These are phyloP conservation scores for Sanghuangporus weigelae DNA, from an alignment of 1,284 basidiomycete genomes.

Conservation along the genomic window DNA sequence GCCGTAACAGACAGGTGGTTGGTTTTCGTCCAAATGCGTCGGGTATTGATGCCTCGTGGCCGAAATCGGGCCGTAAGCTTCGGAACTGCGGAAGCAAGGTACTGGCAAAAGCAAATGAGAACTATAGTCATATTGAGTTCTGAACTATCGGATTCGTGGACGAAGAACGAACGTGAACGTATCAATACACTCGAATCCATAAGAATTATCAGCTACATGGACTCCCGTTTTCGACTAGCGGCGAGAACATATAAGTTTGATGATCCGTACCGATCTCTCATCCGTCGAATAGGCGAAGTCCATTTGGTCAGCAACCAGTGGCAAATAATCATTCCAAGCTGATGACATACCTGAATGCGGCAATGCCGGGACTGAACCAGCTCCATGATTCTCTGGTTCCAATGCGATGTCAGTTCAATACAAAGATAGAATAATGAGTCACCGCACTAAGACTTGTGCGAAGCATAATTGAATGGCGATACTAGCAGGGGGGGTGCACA, in stretches of 20 bases:
- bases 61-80: background rate
- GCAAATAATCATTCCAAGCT: background rate
- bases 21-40: background rate
- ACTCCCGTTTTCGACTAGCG: background rate
- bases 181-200: background rate
- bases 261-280: background rate
- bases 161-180: no score
- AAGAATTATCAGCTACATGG: background rate
- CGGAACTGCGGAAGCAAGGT: background rate
- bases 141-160: background rate
- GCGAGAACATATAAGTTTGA: background rate
- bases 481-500: background rate
- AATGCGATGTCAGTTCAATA: background rate
- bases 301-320: background rate
- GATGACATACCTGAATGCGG: background rate
- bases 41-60: background rate
- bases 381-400: background rate
- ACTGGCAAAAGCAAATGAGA: background rate
- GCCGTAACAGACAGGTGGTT: background rate
- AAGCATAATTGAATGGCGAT: background rate
- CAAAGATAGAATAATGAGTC: background rate
- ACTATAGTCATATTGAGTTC: background rate
- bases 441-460: background rate
- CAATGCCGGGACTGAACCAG: background rate
- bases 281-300: background rate